Percentiles rank a stretch among this genome's conserved stretches.
Evolutionary conservation across 2,329 filamentous ascomycete genomes (phyloP).

Genomic region (Claviceps maximensis): DNA sequence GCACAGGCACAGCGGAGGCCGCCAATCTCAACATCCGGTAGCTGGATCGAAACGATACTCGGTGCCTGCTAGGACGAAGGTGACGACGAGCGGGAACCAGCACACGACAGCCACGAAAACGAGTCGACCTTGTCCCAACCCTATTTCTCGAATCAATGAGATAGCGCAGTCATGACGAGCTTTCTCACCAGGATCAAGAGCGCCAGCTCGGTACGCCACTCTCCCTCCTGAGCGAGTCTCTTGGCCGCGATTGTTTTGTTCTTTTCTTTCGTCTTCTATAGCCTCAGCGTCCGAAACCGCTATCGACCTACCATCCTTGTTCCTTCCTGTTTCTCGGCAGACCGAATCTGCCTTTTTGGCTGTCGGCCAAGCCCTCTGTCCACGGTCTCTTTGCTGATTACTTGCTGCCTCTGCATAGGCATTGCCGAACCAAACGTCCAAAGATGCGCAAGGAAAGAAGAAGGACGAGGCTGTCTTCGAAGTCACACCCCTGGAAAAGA

Average conservation of each 20-base stretch:
- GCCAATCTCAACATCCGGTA: slow-evolving; percentile 14
- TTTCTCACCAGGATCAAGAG: slow-evolving; percentile 48
- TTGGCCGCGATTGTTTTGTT: not conserved
- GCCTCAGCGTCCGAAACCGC: not conserved
- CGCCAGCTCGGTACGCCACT: slow-evolving; percentile 36
- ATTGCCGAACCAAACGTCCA: slow-evolving; percentile 26
- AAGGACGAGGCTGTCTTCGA: slow-evolving; percentile 46
- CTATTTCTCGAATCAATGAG: slow-evolving; percentile 5
- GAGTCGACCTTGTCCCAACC: not conserved
- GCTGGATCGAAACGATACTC: slow-evolving; percentile 2
- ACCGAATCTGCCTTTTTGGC: not conserved
- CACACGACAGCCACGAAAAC: not conserved
- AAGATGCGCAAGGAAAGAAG: slow-evolving; percentile 38
- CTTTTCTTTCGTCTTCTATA: too few species aligned
- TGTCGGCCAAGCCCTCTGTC: slow-evolving; percentile 7
- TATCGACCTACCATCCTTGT: not conserved
- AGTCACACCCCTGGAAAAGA: slow-evolving; percentile 52
- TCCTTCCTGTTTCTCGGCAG: not conserved
- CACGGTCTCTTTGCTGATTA: slow-evolving; percentile 17
- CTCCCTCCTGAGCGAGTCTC: not conserved
- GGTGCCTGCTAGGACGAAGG: not conserved
- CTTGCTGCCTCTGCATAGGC: slow-evolving; percentile 24
- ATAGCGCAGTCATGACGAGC: slow-evolving; percentile 33
- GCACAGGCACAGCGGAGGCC: slow-evolving; percentile 22
- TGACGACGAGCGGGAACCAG: not conserved